These are phyloP conservation scores for Rickenella mellea DNA, from an alignment of 768 basidiomycete genomes.

Conservation along the genomic window DNA sequence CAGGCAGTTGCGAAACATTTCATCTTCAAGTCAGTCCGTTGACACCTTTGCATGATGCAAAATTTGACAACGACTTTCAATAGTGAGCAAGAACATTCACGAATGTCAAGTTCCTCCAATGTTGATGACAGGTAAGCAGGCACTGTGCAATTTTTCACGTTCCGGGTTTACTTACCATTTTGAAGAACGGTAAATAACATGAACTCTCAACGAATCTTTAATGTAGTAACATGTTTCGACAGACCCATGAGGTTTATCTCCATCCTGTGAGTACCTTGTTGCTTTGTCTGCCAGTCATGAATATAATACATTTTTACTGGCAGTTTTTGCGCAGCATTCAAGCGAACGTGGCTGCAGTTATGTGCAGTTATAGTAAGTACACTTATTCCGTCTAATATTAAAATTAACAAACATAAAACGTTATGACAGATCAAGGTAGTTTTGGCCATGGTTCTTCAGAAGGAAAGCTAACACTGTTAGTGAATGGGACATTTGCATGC, in stretches of 20 bases:
- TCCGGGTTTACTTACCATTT: too few species aligned
- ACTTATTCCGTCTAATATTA: not conserved
- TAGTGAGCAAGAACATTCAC: slow-evolving; percentile 28
- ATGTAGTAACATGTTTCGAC: not conserved
- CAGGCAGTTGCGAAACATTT: slow-evolving; percentile 32
- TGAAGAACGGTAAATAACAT: too few species aligned
- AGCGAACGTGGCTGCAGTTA: slow-evolving; percentile 56
- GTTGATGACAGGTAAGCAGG: slow-evolving; percentile 29
- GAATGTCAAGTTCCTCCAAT: slow-evolving; percentile 23
- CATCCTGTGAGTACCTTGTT: slow-evolving; percentile 33
- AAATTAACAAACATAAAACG: not conserved
- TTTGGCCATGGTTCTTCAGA: too few species aligned
- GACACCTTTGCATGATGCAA: too few species aligned
- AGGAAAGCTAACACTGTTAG: too few species aligned
- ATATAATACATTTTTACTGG: not conserved
- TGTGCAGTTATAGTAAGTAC: slow-evolving; percentile 54
- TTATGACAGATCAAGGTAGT: slow-evolving; percentile 13
- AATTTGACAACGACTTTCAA: not conserved
- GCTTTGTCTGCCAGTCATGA: too few species aligned
- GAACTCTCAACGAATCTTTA: too few species aligned
- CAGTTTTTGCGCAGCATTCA: slow-evolving; percentile 49
- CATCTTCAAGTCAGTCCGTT: slow-evolving; percentile 7
- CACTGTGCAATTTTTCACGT: not conserved
- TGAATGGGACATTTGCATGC: slow-evolving; percentile 54
- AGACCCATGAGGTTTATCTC: slow-evolving; percentile 47